Base-by-base conservation (phyloP, 306 rosid species). In the Rosa lucieae region DNA sequence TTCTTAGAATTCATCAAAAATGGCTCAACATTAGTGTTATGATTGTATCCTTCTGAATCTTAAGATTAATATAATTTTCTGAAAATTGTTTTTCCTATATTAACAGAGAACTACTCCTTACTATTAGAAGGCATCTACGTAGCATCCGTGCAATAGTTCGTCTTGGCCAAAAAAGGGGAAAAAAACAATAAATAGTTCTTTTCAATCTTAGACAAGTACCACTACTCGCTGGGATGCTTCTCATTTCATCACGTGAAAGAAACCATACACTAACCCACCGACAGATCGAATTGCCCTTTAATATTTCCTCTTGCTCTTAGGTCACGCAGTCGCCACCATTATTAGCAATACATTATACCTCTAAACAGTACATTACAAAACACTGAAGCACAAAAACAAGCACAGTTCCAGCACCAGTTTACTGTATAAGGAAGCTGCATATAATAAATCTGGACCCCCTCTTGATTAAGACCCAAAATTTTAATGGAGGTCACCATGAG, bases 181-280 rank as follows among this genome's bases (percentile, higher is more conserved):
- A 20, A 55, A 12, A 21, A 3, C 3, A 2, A 23, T 23, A 58
- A 21, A 58, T 58, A 62, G n/a, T 13, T 12, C n/a, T 11, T 32
- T 14, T 11, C 42, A 13, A 5, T 12, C n/a, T 32, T 3, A 6
- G 69, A 65, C 70, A 65, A 32, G 70, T 3, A 65, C 70, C 69
- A 63, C 42, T 65, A 65, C 44, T 12, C 20, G 6, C 48, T 13
- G 71, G 26, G 26, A 67, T 37, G 52, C 51, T 53, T 73, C 67
- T 53, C 77, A 73, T n/a, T 62, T 74, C 51, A 67, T 49, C 85
- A 78, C 82, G 80, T 78, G 82, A 78, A 83, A 75, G 11, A 73
- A 68, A 53, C 61, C 80, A 75, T 1, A 35, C 29, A 46, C 40
- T 5, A 46, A 46, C 32, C 81, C 82, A 79, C 82, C 79, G 87